These are phyloP conservation scores for Amanita pseudoporphyria DNA, from an alignment of 768 basidiomycete genomes.

Conservation along the genomic window DNA sequence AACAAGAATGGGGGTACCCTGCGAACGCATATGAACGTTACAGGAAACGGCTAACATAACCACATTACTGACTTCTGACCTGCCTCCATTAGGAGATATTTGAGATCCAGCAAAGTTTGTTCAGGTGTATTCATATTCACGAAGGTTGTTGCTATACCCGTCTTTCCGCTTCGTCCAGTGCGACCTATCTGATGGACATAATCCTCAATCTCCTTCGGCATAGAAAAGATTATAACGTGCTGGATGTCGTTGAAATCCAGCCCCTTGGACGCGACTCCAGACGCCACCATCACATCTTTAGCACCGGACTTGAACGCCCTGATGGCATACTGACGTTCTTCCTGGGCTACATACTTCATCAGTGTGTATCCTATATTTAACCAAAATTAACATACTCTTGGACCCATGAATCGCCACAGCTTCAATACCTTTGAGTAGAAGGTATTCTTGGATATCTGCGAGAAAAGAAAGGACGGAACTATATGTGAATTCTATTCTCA, in stretches of 20 bases:
- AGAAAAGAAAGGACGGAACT: conserved; percentile 1
- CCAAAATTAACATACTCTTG: conserved; percentile 54
- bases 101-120: conserved; percentile 92
- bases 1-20: conserved; percentile 92
- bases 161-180: conserved; percentile 95
- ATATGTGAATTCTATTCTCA: background rate
- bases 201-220: conserved; percentile 99
- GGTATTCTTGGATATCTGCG: conserved; percentile 96
- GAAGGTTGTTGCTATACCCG: conserved; percentile 97
- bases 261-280: conserved; percentile 95
- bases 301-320: conserved; percentile 95
- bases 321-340: conserved; percentile 98
- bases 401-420: conserved; percentile 98
- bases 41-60: background rate
- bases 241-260: conserved; percentile 99
- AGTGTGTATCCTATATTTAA: background rate
- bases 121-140: conserved; percentile 97
- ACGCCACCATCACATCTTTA: conserved; percentile 99
- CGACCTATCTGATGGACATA: conserved; percentile 99
- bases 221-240: conserved; percentile 97
- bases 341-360: conserved; percentile 56
- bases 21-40: background rate
- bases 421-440: conserved; percentile 93
- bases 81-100: conserved; percentile 93
- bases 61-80: conserved; percentile 74